phyloP scores from a whole-genome alignment of 371 early-diverging fungal species.

The Dichotomocladium elegans region DNA sequence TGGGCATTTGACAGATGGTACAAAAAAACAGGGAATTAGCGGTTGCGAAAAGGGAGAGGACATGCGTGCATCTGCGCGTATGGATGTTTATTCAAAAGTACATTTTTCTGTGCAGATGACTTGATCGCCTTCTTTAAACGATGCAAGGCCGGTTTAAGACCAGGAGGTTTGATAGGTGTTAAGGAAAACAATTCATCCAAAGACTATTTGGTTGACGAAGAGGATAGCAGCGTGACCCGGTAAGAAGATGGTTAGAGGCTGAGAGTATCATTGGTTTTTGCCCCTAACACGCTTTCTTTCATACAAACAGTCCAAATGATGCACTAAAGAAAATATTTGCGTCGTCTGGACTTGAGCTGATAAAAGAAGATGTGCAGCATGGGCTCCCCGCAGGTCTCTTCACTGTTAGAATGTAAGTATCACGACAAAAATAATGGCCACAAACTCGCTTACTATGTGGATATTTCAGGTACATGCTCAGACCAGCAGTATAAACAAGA shows the following conservation, averaged over 20 bases:
- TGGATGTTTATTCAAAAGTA: background rate
- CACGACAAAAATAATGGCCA: background rate
- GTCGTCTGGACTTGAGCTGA: constrained; percentile 63
- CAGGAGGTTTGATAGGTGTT: constrained; percentile 78
- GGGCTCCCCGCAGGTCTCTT: constrained; percentile 83
- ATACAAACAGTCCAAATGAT: constrained; percentile 52
- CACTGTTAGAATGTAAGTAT: constrained; percentile 81
- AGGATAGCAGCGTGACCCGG: constrained; percentile 87
- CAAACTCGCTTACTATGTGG: background rate
- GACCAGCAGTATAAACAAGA: constrained; percentile 3
- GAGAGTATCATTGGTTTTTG: background rate
- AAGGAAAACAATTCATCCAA: constrained; percentile 83
- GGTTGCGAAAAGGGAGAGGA: background rate
- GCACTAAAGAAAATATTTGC: constrained; percentile 68
- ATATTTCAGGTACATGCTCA: constrained; percentile 16
- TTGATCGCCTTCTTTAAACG: constrained; percentile 78
- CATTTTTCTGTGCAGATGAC: constrained; percentile 53
- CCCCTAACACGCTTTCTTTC: background rate
- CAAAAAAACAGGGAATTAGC: background rate
- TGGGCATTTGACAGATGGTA: constrained; percentile 77
- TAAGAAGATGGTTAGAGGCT: constrained; percentile 5
- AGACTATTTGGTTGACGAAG: constrained; percentile 71
- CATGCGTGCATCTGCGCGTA: background rate
- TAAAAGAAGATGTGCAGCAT: constrained; percentile 72
- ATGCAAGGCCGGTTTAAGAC: constrained; percentile 71